phyloP scores from a whole-genome alignment of 768 basidiomycete species.

The Mycena floridula region DNA sequence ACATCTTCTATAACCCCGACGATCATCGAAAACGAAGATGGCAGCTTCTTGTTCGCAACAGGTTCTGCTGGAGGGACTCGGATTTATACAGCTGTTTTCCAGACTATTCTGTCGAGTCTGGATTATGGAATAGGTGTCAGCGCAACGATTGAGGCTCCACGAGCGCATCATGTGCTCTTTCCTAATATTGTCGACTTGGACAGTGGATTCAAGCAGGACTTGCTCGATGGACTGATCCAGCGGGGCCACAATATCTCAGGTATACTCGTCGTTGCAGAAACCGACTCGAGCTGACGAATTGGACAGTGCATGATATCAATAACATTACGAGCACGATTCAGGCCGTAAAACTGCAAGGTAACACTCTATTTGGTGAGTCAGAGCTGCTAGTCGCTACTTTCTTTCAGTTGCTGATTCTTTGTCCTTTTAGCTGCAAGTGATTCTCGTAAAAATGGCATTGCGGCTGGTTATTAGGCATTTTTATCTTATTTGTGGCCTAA shows the following conservation, averaged over 20 bases:
- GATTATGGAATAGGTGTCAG: constrained; percentile 65
- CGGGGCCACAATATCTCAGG: constrained; percentile 72
- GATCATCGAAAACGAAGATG: constrained; percentile 52
- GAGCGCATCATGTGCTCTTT: constrained; percentile 84
- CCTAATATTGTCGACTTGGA: constrained; percentile 61
- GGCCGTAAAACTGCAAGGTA: constrained; percentile 32
- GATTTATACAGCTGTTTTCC: constrained; percentile 56
- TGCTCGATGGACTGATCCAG: constrained; percentile 49
- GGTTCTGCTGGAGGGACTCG: constrained; percentile 64
- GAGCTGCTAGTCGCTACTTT: background rate
- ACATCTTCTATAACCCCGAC: constrained; percentile 58
- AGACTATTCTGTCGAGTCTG: constrained; percentile 45
- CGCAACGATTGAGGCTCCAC: constrained; percentile 75
- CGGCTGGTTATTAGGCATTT: constrained; percentile 45
- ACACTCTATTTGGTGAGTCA: constrained; percentile 38
- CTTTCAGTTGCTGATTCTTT: constrained; percentile 1
- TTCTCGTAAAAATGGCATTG: constrained; percentile 64
- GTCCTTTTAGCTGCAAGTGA: constrained; percentile 52
- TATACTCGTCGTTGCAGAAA: constrained; percentile 16
- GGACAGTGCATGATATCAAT: constrained; percentile 39
- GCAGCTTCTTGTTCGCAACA: constrained; percentile 46
- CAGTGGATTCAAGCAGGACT: constrained; percentile 44
- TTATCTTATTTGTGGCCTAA: no score
- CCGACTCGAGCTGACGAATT: background rate
- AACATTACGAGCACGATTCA: constrained; percentile 47